A percentile compares a stretch with the other conserved stretches of the same genome.
Evolutionary conservation across 1,284 basidiomycete species (phyloP).

Genomic region (Schizopora paradoxa): DNA sequence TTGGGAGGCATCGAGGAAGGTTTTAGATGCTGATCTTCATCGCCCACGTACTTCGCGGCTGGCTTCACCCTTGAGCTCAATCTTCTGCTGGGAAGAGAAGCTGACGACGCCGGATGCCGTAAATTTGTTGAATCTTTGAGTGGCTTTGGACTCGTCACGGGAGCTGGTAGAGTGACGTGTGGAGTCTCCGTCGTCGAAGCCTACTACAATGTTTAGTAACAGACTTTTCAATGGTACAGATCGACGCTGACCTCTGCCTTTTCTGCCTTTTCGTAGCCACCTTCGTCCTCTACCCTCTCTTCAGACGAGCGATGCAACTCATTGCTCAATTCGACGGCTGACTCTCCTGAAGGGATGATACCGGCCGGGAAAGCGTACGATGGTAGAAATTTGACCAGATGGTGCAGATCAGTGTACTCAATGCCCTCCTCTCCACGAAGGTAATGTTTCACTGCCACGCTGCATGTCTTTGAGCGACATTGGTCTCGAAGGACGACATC

Average conservation of each 20-base stretch:
- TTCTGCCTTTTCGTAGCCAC: background rate
- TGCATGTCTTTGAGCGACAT: background rate
- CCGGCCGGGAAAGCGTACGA: slow-evolving; percentile 53
- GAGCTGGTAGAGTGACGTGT: no score
- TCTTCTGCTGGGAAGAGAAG: no score
- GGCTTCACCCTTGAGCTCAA: no score
- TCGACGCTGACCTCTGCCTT: background rate
- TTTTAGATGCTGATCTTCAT: slow-evolving; percentile 45
- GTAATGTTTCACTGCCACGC: slow-evolving; percentile 49
- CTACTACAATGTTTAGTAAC: background rate
- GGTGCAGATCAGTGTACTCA: slow-evolving; percentile 51
- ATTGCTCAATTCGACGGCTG: slow-evolving; percentile 5
- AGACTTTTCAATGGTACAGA: background rate
- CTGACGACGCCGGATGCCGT: no score
- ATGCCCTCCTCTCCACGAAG: slow-evolving; percentile 61
- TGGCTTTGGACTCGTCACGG: no score
- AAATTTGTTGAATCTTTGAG: no score
- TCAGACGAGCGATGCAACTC: slow-evolving; percentile 5
- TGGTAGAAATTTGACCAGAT: slow-evolving; percentile 60
- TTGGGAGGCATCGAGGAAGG: slow-evolving; percentile 58
- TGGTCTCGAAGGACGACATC: background rate
- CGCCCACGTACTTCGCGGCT: no score
- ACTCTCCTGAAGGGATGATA: slow-evolving; percentile 20
- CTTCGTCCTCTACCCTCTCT: background rate
- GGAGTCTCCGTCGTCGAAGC: no score